A percentile compares a stretch with the other conserved stretches of the same genome.
These are phyloP conservation scores for Cercospora sp. DNA, from an alignment of 2,329 filamentous ascomycete genomes.

Conservation along the genomic window DNA sequence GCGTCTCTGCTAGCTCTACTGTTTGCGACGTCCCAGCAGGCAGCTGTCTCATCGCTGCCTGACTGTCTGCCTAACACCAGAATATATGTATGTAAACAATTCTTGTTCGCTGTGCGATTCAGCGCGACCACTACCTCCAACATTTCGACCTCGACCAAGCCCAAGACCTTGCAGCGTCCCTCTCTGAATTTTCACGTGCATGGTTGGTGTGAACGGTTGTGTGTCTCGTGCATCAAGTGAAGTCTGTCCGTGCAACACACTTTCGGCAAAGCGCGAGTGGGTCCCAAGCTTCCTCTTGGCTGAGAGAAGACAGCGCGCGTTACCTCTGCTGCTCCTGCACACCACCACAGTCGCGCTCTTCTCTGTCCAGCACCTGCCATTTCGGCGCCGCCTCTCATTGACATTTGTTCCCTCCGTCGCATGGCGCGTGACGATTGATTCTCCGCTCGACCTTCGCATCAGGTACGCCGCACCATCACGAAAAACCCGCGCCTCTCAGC, in stretches of 20 bases:
- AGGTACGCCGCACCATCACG: conserved; percentile 3
- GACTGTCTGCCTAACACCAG: background rate
- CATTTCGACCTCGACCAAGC: background rate
- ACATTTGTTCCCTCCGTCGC: conserved; percentile 5
- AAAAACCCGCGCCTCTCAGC: background rate
- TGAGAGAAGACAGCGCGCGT: background rate
- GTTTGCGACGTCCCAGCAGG: background rate
- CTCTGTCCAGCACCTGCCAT: conserved; percentile 1
- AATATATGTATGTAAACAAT: background rate
- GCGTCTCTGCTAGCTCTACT: background rate
- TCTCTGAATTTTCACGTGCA: background rate
- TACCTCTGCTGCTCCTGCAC: conserved; percentile 5
- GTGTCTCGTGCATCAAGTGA: background rate
- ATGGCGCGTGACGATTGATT: conserved; percentile 16
- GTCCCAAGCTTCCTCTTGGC: conserved; percentile 1
- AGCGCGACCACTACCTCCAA: background rate
- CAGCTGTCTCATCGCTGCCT: background rate
- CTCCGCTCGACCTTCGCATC: background rate
- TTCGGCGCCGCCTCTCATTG: conserved; percentile 8
- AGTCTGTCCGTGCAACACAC: background rate
- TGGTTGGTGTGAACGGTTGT: background rate
- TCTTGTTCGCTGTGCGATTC: background rate
- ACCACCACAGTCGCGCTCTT: conserved; percentile 4
- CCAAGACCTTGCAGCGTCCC: background rate
- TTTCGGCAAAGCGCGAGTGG: background rate